Evolutionary conservation across 2,329 filamentous ascomycete species (phyloP).

Genomic region (Pseudofabraea citricarpa): DNA sequence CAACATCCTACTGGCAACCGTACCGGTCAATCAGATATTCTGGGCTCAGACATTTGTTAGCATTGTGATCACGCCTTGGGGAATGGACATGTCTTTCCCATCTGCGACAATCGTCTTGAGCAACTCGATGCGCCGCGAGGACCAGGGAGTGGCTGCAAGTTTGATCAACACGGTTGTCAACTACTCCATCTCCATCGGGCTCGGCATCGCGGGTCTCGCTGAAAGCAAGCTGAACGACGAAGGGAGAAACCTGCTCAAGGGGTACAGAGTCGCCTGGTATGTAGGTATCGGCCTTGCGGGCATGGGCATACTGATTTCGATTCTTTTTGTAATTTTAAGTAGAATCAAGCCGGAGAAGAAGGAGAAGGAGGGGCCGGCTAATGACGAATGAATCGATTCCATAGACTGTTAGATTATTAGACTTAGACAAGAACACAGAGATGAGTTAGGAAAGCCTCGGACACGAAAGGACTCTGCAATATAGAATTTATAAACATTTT

Average conservation of each 20-base stretch:
- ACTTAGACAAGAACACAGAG: too few species aligned
- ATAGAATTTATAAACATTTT: too few species aligned
- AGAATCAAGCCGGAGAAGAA: conserved; percentile 8
- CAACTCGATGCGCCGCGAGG: conserved; percentile 39
- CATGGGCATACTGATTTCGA: conserved; percentile 29
- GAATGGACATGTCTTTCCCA: conserved; percentile 54
- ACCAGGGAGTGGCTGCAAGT: conserved; percentile 46
- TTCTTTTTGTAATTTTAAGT: conserved; percentile 22
- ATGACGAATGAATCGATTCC: too few species aligned
- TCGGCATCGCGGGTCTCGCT: conserved; percentile 39
- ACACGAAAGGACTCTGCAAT: too few species aligned
- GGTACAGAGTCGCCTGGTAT: conserved; percentile 36
- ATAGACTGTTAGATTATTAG: too few species aligned
- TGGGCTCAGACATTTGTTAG: conserved; percentile 60
- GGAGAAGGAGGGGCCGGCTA: conserved; percentile 1
- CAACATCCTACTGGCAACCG: conserved; percentile 15
- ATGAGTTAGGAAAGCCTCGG: too few species aligned
- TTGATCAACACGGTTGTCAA: conserved; percentile 41
- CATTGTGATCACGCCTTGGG: conserved; percentile 47
- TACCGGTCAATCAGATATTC: conserved; percentile 38
- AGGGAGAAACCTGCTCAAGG: conserved; percentile 24
- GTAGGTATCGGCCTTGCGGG: conserved; percentile 34
- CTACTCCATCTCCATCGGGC: conserved; percentile 37
- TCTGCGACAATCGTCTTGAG: conserved; percentile 49
- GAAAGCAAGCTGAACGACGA: conserved; percentile 21